A percentile compares a stretch with the other conserved stretches of the same genome.
phyloP scores from a whole-genome alignment of 306 rosid species.

The Heteromeles arbutifolia region DNA sequence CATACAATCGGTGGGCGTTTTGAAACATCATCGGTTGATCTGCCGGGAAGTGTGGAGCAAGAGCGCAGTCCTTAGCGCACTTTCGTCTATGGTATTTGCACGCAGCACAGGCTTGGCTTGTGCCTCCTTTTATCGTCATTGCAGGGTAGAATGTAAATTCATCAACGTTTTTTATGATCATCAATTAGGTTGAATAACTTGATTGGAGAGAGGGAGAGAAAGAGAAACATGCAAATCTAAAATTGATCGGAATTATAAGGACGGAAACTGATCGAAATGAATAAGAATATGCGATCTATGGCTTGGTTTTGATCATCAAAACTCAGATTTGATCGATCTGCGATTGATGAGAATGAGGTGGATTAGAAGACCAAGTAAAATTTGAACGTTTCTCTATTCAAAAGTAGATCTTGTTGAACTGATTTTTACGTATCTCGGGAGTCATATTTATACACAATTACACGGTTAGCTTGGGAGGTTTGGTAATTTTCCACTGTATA shows the following conservation, averaged over 20 bases:
- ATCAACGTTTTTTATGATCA: neutral
- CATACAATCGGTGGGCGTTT: slow-evolving; percentile 56
- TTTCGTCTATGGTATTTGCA: slow-evolving; percentile 59
- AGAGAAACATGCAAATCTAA: neutral
- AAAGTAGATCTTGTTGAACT: slow-evolving; percentile 15
- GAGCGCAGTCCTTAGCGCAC: slow-evolving; percentile 40
- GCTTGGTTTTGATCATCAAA: neutral
- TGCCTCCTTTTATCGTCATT: slow-evolving; percentile 47
- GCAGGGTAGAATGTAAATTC: neutral
- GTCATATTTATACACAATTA: neutral
- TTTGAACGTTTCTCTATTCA: slow-evolving; percentile 19
- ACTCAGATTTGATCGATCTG: neutral
- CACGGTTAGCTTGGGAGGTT: neutral
- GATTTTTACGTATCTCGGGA: neutral
- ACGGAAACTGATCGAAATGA: neutral
- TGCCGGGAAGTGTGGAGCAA: slow-evolving; percentile 48
- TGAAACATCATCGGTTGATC: slow-evolving; percentile 40
- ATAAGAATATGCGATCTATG: neutral
- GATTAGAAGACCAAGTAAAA: slow-evolving; percentile 19
- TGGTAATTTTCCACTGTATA: neutral
- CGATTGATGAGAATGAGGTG: neutral
- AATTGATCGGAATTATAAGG: neutral
- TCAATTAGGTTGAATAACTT: neutral
- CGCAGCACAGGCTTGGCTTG: slow-evolving; percentile 60
- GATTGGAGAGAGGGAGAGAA: neutral